Evolutionary conservation across 148 eudicot genomes (phyloP), one percentile per base, ranked within the genome.

Genomic region (Vaccinium macrocarpon): DNA sequence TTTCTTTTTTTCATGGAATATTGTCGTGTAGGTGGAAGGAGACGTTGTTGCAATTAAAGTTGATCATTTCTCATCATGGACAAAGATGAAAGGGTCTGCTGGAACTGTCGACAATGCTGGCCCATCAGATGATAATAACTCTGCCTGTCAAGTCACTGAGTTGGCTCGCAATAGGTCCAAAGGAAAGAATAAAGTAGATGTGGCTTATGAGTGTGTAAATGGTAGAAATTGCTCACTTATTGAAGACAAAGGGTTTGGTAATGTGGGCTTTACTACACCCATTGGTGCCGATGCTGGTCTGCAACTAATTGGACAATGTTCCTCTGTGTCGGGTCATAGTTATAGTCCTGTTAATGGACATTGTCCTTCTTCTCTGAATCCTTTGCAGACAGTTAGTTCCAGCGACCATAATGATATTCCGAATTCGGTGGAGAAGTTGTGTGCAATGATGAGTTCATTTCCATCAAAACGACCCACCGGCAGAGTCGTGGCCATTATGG

Each of bases 401-500:
- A 76, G 57, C 80, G 91, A 57, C 82, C 84, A 12, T 51, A 80
- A 76, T 84, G 89, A 81, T 64, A 83, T 84, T 56, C 80, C 85
- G 8, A 73, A 75, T 85, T 81, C 91, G 29, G 87, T 89, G 86
- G 95, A 89, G 82, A 93, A 88, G 84, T 87, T 96, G 80, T 88
- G 89, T 82, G 88, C 92, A 4, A 62, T 87, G 64, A 82, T 91
- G 29, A 85, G 79, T 82, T 84, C 91, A 64, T 87, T 83, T 81
- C 94, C 98, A 50, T 92, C 90, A 76, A 96, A 92, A 84, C 82
- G 99, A 79, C 99, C 99, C 75, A 93, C 97, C 15, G 98, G 99
- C 52, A 88, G 78, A 87, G 95, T 96, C 80, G 95, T 96, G 64
- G 91, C 93, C 11, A 90, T 96, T 42, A 79, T 93, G 51, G 92